phyloP scores from a whole-genome alignment of 2,329 filamentous ascomycete genomes.

The Calonectria leucothoes region DNA sequence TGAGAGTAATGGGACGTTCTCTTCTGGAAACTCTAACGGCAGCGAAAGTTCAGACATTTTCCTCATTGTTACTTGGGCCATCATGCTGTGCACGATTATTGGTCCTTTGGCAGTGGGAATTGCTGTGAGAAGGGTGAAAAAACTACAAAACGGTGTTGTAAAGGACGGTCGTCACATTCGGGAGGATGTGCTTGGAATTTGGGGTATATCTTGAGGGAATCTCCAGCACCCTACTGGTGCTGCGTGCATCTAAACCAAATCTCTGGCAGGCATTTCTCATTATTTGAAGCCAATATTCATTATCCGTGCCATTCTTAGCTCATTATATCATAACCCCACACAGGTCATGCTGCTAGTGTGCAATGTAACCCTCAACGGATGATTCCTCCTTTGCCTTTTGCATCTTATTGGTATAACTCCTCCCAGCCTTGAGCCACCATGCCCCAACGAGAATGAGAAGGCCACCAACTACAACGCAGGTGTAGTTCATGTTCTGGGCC shows the following conservation, averaged over 20 bases:
- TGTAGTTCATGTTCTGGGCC: conserved; percentile 60
- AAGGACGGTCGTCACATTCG: not conserved
- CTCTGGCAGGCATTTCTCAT: not conserved
- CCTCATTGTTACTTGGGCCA: conserved; percentile 66
- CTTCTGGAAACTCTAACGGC: not conserved
- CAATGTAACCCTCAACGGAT: not conserved
- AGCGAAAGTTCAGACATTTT: conserved; percentile 55
- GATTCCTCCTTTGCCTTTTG: conserved; percentile 47
- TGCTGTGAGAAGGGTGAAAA: conserved; percentile 47
- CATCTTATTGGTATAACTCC: conserved; percentile 52
- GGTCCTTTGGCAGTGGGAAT: conserved; percentile 62
- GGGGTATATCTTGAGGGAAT: not conserved
- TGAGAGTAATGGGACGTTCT: conserved; percentile 62
- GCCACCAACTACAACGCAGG: conserved; percentile 58
- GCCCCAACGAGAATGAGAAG: conserved; percentile 48
- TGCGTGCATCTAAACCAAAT: not conserved
- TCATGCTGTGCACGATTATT: conserved; percentile 65
- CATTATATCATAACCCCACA: not conserved
- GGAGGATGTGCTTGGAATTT: not conserved
- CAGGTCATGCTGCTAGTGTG: not conserved
- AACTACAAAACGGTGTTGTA: not conserved
- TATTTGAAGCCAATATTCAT: not conserved
- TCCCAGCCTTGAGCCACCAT: conserved; percentile 58
- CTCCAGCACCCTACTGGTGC: not conserved
- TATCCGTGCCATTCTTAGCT: not conserved